phyloP scores from a whole-genome alignment of 2,329 filamentous ascomycete genomes.

The Corinectria fuckeliana region DNA sequence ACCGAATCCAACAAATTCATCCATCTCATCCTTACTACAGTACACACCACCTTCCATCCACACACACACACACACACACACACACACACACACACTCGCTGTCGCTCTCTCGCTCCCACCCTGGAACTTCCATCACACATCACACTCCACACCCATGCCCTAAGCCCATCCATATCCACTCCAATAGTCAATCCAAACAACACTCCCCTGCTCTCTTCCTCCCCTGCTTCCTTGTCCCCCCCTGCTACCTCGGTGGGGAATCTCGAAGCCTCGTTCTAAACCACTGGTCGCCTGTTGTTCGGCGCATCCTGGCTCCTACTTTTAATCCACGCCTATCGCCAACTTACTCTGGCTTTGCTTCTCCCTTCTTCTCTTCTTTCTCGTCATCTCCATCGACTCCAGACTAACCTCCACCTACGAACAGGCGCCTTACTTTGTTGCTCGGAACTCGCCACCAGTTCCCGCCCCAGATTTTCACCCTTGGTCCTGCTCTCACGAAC shows the following conservation, averaged over 20 bases:
- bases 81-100: no score
- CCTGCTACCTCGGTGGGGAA: slow-evolving; percentile 23
- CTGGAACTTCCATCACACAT: slow-evolving; percentile 7
- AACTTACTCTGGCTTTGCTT: slow-evolving; percentile 23
- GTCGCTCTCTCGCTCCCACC: not conserved
- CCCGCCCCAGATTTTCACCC: slow-evolving; percentile 22
- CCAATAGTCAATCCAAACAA: slow-evolving; percentile 5
- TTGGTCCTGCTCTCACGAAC: slow-evolving; percentile 22
- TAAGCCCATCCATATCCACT: slow-evolving; percentile 21
- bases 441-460: slow-evolving; percentile 4
- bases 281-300: slow-evolving; percentile 36
- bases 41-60: not conserved
- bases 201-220: slow-evolving; percentile 5
- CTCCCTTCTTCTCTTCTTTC: slow-evolving; percentile 21
- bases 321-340: slow-evolving; percentile 36
- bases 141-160: slow-evolving; percentile 13
- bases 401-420: slow-evolving; percentile 29
- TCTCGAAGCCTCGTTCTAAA: slow-evolving; percentile 38
- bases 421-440: slow-evolving; percentile 14
- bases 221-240: not conserved
- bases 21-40: not conserved
- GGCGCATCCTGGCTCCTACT: slow-evolving; percentile 34
- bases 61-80: no score
- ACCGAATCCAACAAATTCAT: not conserved
- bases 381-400: slow-evolving; percentile 35